Percentiles rank a stretch among this genome's conserved stretches.
phyloP scores from a whole-genome alignment of 768 basidiomycete species.

The Thelephora aurantiotincta region DNA sequence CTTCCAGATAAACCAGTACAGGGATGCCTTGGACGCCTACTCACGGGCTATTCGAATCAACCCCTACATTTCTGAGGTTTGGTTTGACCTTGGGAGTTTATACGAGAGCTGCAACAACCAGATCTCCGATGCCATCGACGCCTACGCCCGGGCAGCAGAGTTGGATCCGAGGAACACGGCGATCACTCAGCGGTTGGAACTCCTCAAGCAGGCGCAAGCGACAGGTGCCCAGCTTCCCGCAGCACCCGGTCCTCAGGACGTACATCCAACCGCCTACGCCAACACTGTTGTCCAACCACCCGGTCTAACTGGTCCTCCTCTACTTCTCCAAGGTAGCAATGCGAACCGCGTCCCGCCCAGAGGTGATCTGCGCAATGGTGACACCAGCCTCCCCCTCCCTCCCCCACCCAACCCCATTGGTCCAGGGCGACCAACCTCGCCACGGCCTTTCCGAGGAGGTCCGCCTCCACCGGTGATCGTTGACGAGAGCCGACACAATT shows the following conservation, averaged over 20 bases:
- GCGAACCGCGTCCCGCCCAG: slow-evolving; percentile 31
- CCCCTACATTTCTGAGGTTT: slow-evolving; percentile 89
- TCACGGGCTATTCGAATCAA: slow-evolving; percentile 98
- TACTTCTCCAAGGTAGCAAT: slow-evolving; percentile 39
- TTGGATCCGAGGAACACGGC: slow-evolving; percentile 77
- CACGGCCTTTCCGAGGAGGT: slow-evolving; percentile 70
- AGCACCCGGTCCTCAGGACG: slow-evolving; percentile 88
- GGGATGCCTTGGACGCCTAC: slow-evolving; percentile 96
- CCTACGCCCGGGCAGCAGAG: slow-evolving; percentile 89
- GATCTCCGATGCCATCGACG: slow-evolving; percentile 96
- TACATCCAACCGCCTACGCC: slow-evolving; percentile 91
- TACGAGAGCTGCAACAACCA: slow-evolving; percentile 99
- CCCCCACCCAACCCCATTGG: slow-evolving; percentile 23
- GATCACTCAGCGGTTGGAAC: slow-evolving; percentile 67
- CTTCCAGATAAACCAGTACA: slow-evolving; percentile 99
- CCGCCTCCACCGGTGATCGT: slow-evolving; percentile 73
- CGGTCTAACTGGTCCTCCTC: slow-evolving; percentile 51
- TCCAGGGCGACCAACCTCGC: slow-evolving; percentile 31
- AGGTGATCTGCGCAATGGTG: slow-evolving; percentile 29
- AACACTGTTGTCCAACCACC: slow-evolving; percentile 59
- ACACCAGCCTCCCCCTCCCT: slow-evolving; percentile 33
- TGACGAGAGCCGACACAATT: slow-evolving; percentile 55
- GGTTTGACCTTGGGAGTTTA: slow-evolving; percentile 94
- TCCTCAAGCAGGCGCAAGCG: slow-evolving; percentile 68
- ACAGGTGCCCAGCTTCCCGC: slow-evolving; percentile 67